Conservation (phyloP, 2,329 filamentous ascomycete species). For the Aspergillus tubingensis region DNA sequence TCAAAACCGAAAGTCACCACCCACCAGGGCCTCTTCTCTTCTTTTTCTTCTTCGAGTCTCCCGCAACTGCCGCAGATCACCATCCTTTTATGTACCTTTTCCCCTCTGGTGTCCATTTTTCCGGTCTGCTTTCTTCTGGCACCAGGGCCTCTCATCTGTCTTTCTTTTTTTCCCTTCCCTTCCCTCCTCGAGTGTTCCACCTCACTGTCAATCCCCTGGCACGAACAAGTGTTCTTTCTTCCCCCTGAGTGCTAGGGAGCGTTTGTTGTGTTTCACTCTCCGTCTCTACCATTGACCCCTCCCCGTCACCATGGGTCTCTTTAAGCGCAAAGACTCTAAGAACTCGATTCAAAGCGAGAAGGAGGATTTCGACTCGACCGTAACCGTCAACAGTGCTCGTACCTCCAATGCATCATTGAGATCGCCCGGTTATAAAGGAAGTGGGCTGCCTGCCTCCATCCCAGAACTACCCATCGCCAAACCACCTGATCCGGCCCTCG, state of each 20-base stretch:
- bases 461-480: slow-evolving; percentile 79
- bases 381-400: slow-evolving; percentile 45
- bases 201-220: not conserved
- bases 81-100: slow-evolving; percentile 15
- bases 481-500: slow-evolving; percentile 81
- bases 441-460: slow-evolving; percentile 55
- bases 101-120: slow-evolving; percentile 11
- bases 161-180: not conserved
- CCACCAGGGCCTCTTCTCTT: slow-evolving; percentile 2
- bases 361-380: slow-evolving; percentile 43
- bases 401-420: slow-evolving; percentile 52
- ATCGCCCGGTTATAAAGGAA: slow-evolving; percentile 52
- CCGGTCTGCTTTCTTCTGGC: not conserved
- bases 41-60: slow-evolving; percentile 4
- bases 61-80: slow-evolving; percentile 22
- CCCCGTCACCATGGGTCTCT: slow-evolving; percentile 44
- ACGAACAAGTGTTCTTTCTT: not conserved
- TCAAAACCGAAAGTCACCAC: slow-evolving; percentile 1
- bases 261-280: not conserved
- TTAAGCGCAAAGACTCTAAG: slow-evolving; percentile 51
- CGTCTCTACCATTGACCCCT: not conserved
- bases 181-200: not conserved
- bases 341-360: slow-evolving; percentile 39
- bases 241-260: slow-evolving; percentile 1
- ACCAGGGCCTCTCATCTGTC: slow-evolving; percentile 1